A percentile compares a stretch with the other conserved stretches of the same genome.
Conservation (phyloP, 1,139 yeast species). For the Yamadazyma blattariae region DNA sequence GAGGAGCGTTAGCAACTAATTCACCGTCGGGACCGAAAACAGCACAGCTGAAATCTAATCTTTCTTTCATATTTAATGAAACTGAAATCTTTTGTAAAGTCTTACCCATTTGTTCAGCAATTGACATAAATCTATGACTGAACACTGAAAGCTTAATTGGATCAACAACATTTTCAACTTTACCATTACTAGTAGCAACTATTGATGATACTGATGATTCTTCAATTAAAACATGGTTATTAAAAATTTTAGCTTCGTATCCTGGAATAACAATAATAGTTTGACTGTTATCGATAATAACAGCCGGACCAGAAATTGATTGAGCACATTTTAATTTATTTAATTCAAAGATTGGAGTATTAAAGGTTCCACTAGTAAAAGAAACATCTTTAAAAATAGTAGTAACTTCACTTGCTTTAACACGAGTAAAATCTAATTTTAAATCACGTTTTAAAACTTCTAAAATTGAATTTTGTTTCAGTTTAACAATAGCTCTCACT, state of each 20-base stretch:
- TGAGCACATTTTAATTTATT: slow-evolving; percentile 54
- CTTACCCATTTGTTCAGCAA: slow-evolving; percentile 87
- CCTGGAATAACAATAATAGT: slow-evolving; percentile 78
- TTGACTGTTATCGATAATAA: slow-evolving; percentile 82
- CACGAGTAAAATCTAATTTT: not conserved
- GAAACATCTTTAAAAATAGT: slow-evolving; percentile 5
- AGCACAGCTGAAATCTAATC: slow-evolving; percentile 83
- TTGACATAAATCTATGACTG: slow-evolving; percentile 80
- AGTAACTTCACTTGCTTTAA: not conserved
- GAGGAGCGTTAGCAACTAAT: slow-evolving; percentile 81
- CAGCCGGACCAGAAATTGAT: slow-evolving; percentile 69
- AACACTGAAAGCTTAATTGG: slow-evolving; percentile 74
- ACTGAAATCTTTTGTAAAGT: slow-evolving; percentile 77
- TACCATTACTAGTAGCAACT: no score
- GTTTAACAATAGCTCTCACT: slow-evolving; percentile 13
- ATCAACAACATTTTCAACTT: slow-evolving; percentile 32
- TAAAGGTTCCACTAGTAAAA: slow-evolving; percentile 10
- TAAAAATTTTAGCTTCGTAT: slow-evolving; percentile 60
- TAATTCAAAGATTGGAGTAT: slow-evolving; percentile 36
- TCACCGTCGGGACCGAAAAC: slow-evolving; percentile 71
- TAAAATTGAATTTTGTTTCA: slow-evolving; percentile 6
- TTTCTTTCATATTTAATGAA: slow-evolving; percentile 76
- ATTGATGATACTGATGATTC: no score
- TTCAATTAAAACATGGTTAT: slow-evolving; percentile 49
- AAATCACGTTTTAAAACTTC: slow-evolving; percentile 9